Evolutionary conservation across 305 asterid genomes (phyloP).

Genomic region (Plantago coronopus): DNA sequence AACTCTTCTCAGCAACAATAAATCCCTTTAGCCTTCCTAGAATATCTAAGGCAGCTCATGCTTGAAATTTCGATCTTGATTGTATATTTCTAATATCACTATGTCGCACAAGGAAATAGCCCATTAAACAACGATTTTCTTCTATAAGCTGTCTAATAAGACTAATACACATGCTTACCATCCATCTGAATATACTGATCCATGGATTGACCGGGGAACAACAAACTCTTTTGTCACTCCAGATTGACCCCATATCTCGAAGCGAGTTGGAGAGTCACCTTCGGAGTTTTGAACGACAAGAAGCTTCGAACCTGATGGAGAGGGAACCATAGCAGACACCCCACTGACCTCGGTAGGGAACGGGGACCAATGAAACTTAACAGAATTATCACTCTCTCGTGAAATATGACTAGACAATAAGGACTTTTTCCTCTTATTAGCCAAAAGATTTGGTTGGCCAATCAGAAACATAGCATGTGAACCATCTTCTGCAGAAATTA

Average conservation of each 20-base stretch:
- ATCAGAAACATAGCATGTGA: constrained; percentile 69
- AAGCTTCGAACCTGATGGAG: constrained; percentile 88
- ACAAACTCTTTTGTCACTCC: constrained; percentile 66
- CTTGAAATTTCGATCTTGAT: too few species aligned
- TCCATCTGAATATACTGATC: constrained; percentile 81
- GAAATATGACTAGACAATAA: constrained; percentile 60
- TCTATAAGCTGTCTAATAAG: constrained; percentile 8
- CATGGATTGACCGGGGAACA: constrained; percentile 65
- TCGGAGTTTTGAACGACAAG: constrained; percentile 66
- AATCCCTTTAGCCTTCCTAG: too few species aligned
- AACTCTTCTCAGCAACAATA: too few species aligned
- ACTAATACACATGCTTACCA: constrained; percentile 48
- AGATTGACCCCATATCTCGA: constrained; percentile 83
- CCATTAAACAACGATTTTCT: too few species aligned
- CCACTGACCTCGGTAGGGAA: constrained; percentile 77
- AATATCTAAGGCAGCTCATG: too few species aligned
- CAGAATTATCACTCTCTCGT: constrained; percentile 34
- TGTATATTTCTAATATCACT: too few species aligned
- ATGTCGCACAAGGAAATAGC: too few species aligned
- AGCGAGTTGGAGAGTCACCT: constrained; percentile 70
- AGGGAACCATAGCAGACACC: constrained; percentile 65
- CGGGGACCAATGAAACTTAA: constrained; percentile 69
- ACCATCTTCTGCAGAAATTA: constrained; percentile 38
- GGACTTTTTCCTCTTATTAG: constrained; percentile 69
- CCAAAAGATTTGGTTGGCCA: constrained; percentile 68